Evolutionary conservation across 306 rosid species (phyloP).

Genomic region (Geum urbanum): DNA sequence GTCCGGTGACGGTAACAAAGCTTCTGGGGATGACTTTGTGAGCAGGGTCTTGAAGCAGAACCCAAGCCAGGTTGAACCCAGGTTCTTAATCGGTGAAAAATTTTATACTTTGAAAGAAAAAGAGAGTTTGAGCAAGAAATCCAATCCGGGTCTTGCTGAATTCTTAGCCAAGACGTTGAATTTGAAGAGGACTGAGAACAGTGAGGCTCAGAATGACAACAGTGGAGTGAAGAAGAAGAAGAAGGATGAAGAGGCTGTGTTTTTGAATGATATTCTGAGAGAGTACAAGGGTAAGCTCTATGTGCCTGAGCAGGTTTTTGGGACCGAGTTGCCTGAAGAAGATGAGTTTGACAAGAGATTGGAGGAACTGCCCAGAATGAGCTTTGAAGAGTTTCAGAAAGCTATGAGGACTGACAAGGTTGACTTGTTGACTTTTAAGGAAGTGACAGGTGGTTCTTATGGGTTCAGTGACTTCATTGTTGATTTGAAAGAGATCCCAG

Average conservation of each 20-base stretch:
- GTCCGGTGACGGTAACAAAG: conserved; percentile 24
- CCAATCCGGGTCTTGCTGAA: conserved; percentile 38
- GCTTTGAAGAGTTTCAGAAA: conserved; percentile 61
- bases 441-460: conserved; percentile 24
- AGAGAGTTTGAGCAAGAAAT: conserved; percentile 43
- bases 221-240: conserved; percentile 17
- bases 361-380: conserved; percentile 62
- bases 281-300: conserved; percentile 87
- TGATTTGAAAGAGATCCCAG: conserved; percentile 80
- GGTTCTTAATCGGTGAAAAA: conserved; percentile 64
- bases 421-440: conserved; percentile 65
- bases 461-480: conserved; percentile 53
- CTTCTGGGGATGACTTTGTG: conserved; percentile 61
- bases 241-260: conserved; percentile 44
- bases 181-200: conserved; percentile 28
- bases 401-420: conserved; percentile 60
- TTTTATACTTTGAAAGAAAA: conserved; percentile 60
- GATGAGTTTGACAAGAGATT: conserved; percentile 54
- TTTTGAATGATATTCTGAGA: conserved; percentile 74
- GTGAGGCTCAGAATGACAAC: background rate
- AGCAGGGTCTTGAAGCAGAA: conserved; percentile 78
- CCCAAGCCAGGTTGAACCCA: conserved; percentile 88
- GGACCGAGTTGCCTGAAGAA: conserved; percentile 58
- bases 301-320: conserved; percentile 90
- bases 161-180: conserved; percentile 43